Conservation (phyloP, 306 rosid genomes). For the Nissolia schottii region DNA sequence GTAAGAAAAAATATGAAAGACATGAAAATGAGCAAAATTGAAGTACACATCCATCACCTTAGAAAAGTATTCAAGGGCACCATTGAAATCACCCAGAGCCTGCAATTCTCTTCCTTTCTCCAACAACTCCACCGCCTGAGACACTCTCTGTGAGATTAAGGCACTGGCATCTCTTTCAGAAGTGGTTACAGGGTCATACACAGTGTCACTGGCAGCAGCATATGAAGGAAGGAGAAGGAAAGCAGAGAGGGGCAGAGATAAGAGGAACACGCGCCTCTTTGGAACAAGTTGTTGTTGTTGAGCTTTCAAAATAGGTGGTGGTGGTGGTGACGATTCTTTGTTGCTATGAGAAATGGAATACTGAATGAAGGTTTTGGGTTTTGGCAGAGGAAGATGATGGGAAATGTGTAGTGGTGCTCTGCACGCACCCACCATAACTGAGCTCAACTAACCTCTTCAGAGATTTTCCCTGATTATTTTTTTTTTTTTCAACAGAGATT, state of each 20-base stretch:
- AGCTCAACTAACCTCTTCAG: background rate
- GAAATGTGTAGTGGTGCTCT: conserved; percentile 40
- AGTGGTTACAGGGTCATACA: conserved; percentile 51
- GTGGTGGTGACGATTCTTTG: too few species aligned
- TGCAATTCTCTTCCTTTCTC: conserved; percentile 74
- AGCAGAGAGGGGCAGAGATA: conserved; percentile 45
- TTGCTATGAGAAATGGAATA: conserved; percentile 13
- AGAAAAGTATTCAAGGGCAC: conserved; percentile 62
- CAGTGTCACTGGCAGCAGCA: conserved; percentile 23
- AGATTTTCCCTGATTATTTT: background rate
- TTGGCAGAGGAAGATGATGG: conserved; percentile 33
- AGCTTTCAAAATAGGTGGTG: conserved; percentile 20
- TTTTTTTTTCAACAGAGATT: background rate
- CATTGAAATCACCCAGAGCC: conserved; percentile 61
- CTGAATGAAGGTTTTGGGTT: conserved; percentile 2
- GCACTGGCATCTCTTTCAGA: conserved; percentile 55
- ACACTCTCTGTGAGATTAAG: conserved; percentile 43
- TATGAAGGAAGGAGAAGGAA: conserved; percentile 41
- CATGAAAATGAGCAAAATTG: background rate
- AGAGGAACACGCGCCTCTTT: conserved; percentile 50
- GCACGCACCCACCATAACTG: conserved; percentile 44
- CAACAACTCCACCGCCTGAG: conserved; percentile 59
- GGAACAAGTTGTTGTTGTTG: too few species aligned
- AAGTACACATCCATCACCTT: conserved; percentile 30
- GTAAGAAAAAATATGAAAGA: background rate